A percentile compares a stretch with the other conserved stretches of the same genome.
phyloP scores from a whole-genome alignment of 257 asterid species.

The Gentiana straminea region DNA sequence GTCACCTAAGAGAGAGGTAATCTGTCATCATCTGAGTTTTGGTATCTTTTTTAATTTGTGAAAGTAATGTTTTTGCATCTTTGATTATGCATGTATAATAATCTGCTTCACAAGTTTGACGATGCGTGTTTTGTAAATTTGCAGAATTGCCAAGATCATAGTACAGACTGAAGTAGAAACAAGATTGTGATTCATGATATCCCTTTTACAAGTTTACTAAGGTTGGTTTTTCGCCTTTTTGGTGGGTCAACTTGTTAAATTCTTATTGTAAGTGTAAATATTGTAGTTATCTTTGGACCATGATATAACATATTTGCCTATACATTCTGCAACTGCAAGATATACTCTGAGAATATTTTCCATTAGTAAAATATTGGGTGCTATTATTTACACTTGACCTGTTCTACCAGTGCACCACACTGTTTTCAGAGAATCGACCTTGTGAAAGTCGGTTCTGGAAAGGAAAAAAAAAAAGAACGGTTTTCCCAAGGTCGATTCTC shows the following conservation, averaged over 20 bases:
- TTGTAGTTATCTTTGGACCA: not conserved
- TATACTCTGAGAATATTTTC: no score
- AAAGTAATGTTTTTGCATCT: not conserved
- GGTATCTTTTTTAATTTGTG: not conserved
- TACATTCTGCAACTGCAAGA: no score
- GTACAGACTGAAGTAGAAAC: conserved; percentile 18
- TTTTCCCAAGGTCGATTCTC: no score
- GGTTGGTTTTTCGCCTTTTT: not conserved
- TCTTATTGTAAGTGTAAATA: not conserved
- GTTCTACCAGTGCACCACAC: no score
- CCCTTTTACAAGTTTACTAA: conserved; percentile 5
- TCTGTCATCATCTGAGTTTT: not conserved
- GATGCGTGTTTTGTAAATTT: conserved; percentile 9
- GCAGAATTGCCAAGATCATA: conserved; percentile 41
- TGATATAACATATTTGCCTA: not conserved
- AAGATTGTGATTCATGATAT: conserved; percentile 10
- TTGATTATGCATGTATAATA: not conserved
- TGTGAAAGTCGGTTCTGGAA: no score
- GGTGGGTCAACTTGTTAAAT: not conserved
- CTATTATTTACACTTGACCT: no score
- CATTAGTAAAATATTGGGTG: no score
- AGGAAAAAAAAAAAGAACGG: no score
- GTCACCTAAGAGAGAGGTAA: conserved; percentile 59
- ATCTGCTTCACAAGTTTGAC: conserved; percentile 4
- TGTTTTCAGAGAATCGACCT: no score